phyloP scores from a whole-genome alignment of 192 early-diverging fungal genomes.

The Tieghemiomyces parasiticus region DNA sequence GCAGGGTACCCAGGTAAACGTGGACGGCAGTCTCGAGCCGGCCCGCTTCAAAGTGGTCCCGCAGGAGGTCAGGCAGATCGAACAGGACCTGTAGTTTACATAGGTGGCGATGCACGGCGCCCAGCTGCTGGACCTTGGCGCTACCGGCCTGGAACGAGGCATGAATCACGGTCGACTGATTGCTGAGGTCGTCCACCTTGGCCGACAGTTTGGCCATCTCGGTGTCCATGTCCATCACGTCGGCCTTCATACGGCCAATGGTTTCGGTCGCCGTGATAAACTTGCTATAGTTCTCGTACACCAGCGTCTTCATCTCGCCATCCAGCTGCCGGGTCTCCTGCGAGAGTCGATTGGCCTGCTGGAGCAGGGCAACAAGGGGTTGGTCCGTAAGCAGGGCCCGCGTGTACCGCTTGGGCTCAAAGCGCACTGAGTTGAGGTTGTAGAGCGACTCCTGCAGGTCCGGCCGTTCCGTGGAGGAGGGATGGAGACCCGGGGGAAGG shows the following conservation, averaged over 20 bases:
- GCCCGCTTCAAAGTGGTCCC: constrained; percentile 34
- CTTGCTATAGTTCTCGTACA: constrained; percentile 98
- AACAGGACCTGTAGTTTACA: constrained; percentile 79
- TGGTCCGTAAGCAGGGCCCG: neutral
- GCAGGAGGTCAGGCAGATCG: constrained; percentile 65
- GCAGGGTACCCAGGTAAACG: constrained; percentile 51
- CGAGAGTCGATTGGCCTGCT: constrained; percentile 14
- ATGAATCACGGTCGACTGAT: constrained; percentile 34
- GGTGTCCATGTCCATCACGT: constrained; percentile 73
- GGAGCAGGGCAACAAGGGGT: neutral
- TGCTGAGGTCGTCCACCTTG: constrained; percentile 49
- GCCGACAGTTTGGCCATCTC: constrained; percentile 61
- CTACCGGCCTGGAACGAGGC: constrained; percentile 42
- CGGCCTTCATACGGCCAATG: constrained; percentile 69
- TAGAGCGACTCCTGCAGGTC: constrained; percentile 1
- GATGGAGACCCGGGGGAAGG: too few species aligned
- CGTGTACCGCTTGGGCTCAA: constrained; percentile 1
- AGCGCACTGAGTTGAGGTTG: constrained; percentile 9
- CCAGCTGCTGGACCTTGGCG: constrained; percentile 58
- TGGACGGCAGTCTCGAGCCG: constrained; percentile 61
- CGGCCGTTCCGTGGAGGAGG: too few species aligned
- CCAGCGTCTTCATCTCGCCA: constrained; percentile 92
- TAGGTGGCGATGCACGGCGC: constrained; percentile 51
- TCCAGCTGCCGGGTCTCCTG: constrained; percentile 75
- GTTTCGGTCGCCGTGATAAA: constrained; percentile 93